Conservation (phyloP, 176 grass and related monocot species). For the Cymbopogon citratus region DNA sequence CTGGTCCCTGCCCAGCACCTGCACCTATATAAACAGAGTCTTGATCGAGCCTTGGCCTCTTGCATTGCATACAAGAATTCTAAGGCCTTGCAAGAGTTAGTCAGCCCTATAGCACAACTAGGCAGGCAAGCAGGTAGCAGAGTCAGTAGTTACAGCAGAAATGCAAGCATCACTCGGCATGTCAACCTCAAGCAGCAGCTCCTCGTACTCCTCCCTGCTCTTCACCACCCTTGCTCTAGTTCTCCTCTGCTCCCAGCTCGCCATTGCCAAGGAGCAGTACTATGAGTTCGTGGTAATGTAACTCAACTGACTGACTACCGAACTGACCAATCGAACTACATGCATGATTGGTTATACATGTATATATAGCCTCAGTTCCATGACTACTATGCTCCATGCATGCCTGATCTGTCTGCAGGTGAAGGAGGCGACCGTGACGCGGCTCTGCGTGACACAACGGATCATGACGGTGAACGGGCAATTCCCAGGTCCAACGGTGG, state of each 20-base stretch:
- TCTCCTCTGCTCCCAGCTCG: neutral
- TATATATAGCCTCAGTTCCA: too few species aligned
- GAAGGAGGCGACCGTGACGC: conserved; percentile 63
- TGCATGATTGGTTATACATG: too few species aligned
- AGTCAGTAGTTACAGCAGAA: neutral
- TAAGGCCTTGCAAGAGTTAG: neutral
- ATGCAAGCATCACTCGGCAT: neutral
- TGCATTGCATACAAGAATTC: neutral
- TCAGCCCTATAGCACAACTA: neutral
- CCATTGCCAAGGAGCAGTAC: conserved; percentile 49
- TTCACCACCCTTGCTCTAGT: conserved; percentile 1
- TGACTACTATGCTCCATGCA: too few species aligned
- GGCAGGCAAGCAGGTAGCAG: neutral
- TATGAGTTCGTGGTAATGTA: conserved; percentile 68
- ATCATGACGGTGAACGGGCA: conserved; percentile 76
- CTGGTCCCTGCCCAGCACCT: neutral
- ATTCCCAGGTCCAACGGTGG: conserved; percentile 72
- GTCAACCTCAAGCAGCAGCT: neutral
- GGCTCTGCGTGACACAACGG: conserved; percentile 57
- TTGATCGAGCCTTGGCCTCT: neutral
- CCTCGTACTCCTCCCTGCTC: neutral
- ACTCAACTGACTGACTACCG: neutral
- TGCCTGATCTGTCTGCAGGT: conserved; percentile 26
- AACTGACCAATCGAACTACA: neutral
- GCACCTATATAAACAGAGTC: conserved; percentile 20